Base-by-base conservation (phyloP, 2,329 filamentous ascomycete species). In the Colletotrichum graminicola region DNA sequence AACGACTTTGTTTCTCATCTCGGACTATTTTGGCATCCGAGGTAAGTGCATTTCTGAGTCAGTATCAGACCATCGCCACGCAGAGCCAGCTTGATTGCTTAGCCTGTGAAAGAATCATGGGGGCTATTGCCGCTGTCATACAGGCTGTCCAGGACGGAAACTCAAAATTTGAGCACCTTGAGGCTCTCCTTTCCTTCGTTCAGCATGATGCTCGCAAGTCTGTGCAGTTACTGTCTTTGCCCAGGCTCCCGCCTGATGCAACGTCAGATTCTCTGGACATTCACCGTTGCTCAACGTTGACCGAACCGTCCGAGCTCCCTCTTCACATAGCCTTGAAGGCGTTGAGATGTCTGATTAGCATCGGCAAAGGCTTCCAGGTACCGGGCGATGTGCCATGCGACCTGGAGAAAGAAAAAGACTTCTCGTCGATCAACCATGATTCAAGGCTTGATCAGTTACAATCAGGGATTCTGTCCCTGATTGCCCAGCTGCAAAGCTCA, bases 1-100 rank as follows among this genome's bases (percentile, higher is more conserved):
- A 88, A 41, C 89, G 88, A 7, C 86, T 96, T 1, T 95, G 93
- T 77, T 93, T 90, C 0, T 92, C 93, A 39, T 96, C 93, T 74
- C 88, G 93, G 47, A 84, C 84, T 34, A 87, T 90, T 62, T 83
- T 97, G n/a, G 89, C 90, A 6, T 82, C 87, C 1, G 91, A 95
- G 76, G 86, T 92, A 4, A 83, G 84, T 61, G 88, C 89, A 0
- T 95, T 97, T 76, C 82, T 96, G 55, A 84, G 88, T 39, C 91
- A 94, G 77, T 95, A 94, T 77, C 84, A 88, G 68, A 84, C 85
- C n/a, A 88, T 95, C 62, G 83, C 88, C n/a, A 81, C 81, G 29
- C 85, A 85, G 62, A 82, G 83, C n/a, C 87, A 87, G 10, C 83
- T 93, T 12, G 92, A 95, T 73, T 88, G 88, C 49, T 83, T 90